A percentile compares a stretch with the other conserved stretches of the same genome.
Evolutionary conservation across 306 rosid species (phyloP).

Genomic region (Trifolium dubium): DNA sequence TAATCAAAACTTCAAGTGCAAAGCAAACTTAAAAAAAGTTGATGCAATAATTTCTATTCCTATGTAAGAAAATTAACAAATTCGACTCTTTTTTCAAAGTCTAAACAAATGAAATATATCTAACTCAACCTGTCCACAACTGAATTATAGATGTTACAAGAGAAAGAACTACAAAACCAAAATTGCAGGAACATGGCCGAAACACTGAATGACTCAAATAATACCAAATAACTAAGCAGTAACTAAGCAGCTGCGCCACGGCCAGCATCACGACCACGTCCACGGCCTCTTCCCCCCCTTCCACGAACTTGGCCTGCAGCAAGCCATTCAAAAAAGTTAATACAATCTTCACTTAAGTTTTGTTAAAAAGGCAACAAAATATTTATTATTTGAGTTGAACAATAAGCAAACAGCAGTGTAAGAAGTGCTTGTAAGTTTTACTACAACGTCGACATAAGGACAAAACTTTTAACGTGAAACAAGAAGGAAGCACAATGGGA

Average conservation of each 20-base stretch:
- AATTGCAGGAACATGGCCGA: constrained; percentile 59
- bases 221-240: constrained; percentile 50
- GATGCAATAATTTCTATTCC: background rate
- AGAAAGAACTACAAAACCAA: constrained; percentile 48
- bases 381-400: background rate
- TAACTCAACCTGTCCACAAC: constrained; percentile 37
- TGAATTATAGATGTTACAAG: constrained; percentile 42
- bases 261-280: constrained; percentile 60
- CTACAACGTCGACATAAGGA: background rate
- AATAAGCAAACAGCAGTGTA: background rate
- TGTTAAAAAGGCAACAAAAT: background rate
- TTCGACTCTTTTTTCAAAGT: background rate
- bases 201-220: constrained; percentile 38
- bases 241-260: constrained; percentile 65
- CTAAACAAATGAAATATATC: constrained; percentile 11
- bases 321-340: constrained; percentile 35
- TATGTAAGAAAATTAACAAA: background rate
- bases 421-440: background rate
- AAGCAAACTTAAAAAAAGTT: background rate
- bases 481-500: background rate
- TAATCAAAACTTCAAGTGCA: background rate
- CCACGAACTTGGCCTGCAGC: constrained; percentile 76
- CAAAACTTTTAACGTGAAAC: background rate
- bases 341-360: background rate
- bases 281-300: constrained; percentile 84